These are phyloP conservation scores for Cucurbitaria berberidis DNA, from an alignment of 2,329 filamentous ascomycete species.

Conservation along the genomic window DNA sequence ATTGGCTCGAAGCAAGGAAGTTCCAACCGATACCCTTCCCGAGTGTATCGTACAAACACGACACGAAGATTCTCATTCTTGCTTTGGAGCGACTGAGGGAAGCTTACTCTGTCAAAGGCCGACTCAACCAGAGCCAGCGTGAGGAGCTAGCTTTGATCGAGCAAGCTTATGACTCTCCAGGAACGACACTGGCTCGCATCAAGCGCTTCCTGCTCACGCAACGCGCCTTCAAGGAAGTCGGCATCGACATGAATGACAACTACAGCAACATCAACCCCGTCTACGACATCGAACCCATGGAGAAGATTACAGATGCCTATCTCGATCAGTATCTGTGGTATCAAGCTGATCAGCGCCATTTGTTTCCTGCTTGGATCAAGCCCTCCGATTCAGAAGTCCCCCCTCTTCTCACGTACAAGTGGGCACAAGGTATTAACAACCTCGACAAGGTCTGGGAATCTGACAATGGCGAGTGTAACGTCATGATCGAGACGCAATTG, in stretches of 20 bases:
- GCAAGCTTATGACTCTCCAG: conserved; percentile 96
- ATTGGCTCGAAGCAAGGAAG: conserved; percentile 98
- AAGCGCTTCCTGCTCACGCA: conserved; percentile 98
- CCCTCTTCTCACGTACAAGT: conserved; percentile 93
- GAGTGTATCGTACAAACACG: conserved; percentile 98
- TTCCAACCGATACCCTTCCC: conserved; percentile 99
- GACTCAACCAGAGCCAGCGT: conserved; percentile 95
- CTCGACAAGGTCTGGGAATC: conserved; percentile 94
- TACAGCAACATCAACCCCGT: conserved; percentile 99
- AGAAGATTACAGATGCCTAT: conserved; percentile 99
- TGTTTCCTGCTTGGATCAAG: conserved; percentile 99
- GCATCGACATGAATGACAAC: conserved; percentile 99
- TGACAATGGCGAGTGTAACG: conserved; percentile 93
- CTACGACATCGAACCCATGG: conserved; percentile 97
- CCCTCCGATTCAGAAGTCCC: conserved; percentile 98
- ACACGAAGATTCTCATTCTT: conserved; percentile 97
- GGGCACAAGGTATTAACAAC: conserved; percentile 99
- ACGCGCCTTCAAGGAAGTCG: conserved; percentile 98
- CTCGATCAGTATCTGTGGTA: conserved; percentile 99
- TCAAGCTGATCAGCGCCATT: conserved; percentile 93
- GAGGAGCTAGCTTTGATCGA: conserved; percentile 97
- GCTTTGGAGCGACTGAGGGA: conserved; percentile 91
- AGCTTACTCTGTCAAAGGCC: conserved; percentile 96
- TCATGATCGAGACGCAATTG: conserved; percentile 96
- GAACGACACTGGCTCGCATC: conserved; percentile 92